Base-by-base conservation (phyloP, 2,329 filamentous ascomycete species). In the Fusarium duplospermum region DNA sequence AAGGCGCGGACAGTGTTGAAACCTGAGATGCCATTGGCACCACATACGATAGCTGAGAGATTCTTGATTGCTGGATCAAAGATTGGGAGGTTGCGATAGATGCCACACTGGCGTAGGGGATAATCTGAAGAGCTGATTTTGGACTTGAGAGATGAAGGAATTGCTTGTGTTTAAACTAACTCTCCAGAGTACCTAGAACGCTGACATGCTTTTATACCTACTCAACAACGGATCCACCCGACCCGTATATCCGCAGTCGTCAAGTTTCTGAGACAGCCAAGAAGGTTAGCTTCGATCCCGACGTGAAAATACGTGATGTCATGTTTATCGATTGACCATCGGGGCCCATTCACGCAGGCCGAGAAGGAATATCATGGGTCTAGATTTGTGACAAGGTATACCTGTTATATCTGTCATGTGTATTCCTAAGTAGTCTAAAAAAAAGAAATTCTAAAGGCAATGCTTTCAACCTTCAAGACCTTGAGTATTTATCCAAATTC, bases 21-120 rank as follows among this genome's bases (percentile, higher is more conserved):
- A 10, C 65, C 59, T 0, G 59, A 67, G 2, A 67, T 67, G 0
- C 65, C 40, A 14, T 18, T 63, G 3, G 31, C 59, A 8, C 65
- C 65, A 16, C 47, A 50, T 4, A 67, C 29, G 7, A 67, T 20
- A 13, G 65, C 65, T 4, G 27, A 63, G n/a, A 67, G 47, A 6
- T 22, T 24, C 22, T 42, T 60, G 20, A 60, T n/a, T 14, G 35
- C 16, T 18, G 36, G 57, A 22, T 60, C 57, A 22, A 60, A 60
- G 18, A 16, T 29, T 16, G 63, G 63, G 10, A 66, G 63, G 33
- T 66, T 66, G 42, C 56, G 63, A n/a, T 42, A 66, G n/a, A 66
- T 65, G 40, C 63, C 63, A 16, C 13, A 47, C 7, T 14, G 20
- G 42, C 42, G 42, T 6, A 47, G 42, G n/a, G 38, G n/a, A 20